These are phyloP conservation scores for Plasmodium berghei DNA, from an alignment of 169 alveolate species.

Conservation along the genomic window DNA sequence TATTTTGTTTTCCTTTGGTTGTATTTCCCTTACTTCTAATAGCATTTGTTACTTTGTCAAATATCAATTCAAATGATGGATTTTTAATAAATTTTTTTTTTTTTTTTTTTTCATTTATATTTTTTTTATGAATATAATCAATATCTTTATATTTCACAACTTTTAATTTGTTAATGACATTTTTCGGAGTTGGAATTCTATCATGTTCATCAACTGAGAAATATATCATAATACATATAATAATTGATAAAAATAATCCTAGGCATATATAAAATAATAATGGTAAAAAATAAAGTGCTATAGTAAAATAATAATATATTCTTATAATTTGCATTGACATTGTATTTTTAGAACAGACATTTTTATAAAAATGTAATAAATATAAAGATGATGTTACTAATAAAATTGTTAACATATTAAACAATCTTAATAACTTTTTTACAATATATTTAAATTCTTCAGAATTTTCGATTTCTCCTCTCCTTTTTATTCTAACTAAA, in stretches of 20 bases:
- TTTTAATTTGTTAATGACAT: conserved; percentile 73
- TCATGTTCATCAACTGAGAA: conserved; percentile 58
- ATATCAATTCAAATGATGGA: conserved; percentile 65
- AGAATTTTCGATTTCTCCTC: conserved; percentile 29
- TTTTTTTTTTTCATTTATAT: conserved; percentile 6
- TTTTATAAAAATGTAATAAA: conserved; percentile 42
- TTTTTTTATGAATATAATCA: conserved; percentile 19
- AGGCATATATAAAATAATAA: conserved; percentile 48
- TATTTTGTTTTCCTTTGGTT: conserved; percentile 13
- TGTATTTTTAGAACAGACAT: conserved; percentile 29
- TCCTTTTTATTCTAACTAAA: conserved; percentile 10
- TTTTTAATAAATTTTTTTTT: conserved; percentile 38
- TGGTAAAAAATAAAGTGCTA: conserved; percentile 52
- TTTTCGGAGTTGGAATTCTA: conserved; percentile 65
- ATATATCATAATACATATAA: conserved; percentile 52
- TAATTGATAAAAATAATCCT: conserved; percentile 46
- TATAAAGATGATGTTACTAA: conserved; percentile 25
- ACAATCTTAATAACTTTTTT: conserved; percentile 5
- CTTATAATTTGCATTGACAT: conserved; percentile 37
- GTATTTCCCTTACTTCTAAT: conserved; percentile 12
- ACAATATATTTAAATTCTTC: conserved; percentile 27
- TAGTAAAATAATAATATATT: conserved; percentile 37
- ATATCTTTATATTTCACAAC: conserved; percentile 75
- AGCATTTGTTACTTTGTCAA: conserved; percentile 48
- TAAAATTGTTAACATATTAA: conserved; percentile 38